Conservation (phyloP, 106 monocot species). For the Platanthera zijinensis region DNA sequence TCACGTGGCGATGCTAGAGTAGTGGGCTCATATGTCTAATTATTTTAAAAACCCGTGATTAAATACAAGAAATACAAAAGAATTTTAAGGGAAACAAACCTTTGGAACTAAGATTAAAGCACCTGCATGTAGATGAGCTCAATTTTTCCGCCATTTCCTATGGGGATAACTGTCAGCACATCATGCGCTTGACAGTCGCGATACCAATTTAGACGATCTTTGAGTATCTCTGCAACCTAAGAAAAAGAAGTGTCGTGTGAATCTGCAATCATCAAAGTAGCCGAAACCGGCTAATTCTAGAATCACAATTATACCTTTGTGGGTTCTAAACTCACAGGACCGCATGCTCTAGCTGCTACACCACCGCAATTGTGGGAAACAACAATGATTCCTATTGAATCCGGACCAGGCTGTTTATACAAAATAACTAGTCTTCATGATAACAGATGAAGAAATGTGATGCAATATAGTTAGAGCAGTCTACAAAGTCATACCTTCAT, state of each 20-base stretch:
- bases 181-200: too few species aligned
- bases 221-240: too few species aligned
- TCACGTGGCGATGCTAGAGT: constrained; percentile 84
- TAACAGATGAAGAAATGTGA: too few species aligned
- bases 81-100: not conserved
- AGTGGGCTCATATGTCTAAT: constrained; percentile 89
- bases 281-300: too few species aligned
- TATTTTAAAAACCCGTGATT: not conserved
- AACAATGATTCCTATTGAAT: constrained; percentile 99
- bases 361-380: constrained; percentile 96
- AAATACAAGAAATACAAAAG: not conserved
- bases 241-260: too few species aligned
- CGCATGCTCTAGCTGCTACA: constrained; percentile 94
- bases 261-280: too few species aligned
- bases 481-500: too few species aligned
- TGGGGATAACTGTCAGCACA: too few species aligned
- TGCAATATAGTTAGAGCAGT: too few species aligned
- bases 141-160: constrained; percentile 55
- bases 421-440: too few species aligned
- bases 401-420: too few species aligned
- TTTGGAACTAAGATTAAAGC: not conserved
- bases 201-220: too few species aligned
- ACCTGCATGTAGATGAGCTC: constrained; percentile 98
- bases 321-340: constrained; percentile 97
- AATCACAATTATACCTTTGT: constrained; percentile 36